phyloP scores from a whole-genome alignment of 139 green algal genomes.

The Tetradesmus lagerheimii region DNA sequence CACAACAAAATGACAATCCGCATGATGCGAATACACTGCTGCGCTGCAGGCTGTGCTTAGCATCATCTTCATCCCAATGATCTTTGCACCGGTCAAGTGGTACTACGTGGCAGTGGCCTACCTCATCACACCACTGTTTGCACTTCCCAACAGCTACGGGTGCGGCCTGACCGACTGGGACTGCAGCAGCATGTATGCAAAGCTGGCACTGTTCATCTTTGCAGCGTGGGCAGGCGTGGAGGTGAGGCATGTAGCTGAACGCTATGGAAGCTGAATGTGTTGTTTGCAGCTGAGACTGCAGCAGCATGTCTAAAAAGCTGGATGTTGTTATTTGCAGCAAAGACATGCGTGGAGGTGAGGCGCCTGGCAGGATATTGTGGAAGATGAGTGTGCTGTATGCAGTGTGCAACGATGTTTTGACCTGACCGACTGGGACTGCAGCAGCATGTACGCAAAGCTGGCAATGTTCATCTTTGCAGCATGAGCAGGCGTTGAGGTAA shows the following conservation, averaged over 20 bases:
- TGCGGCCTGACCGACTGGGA: slow-evolving; percentile 62
- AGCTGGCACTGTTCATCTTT: slow-evolving; percentile 70
- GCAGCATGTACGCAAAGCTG: slow-evolving; percentile 61
- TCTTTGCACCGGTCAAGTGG: slow-evolving; percentile 57
- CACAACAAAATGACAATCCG: no score
- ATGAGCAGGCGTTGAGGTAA: slow-evolving; percentile 56
- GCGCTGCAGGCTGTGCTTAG: slow-evolving; percentile 13
- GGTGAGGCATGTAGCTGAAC: no score
- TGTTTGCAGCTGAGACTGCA: no score
- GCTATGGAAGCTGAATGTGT: no score
- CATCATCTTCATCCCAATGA: slow-evolving; percentile 48
- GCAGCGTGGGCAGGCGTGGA: slow-evolving; percentile 54
- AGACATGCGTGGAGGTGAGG: no score
- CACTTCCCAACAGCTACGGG: slow-evolving; percentile 61
- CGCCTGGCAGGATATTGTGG: no score
- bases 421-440: slow-evolving; percentile 56
- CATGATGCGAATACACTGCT: no score
- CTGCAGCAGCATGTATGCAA: slow-evolving; percentile 48
- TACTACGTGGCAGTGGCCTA: slow-evolving; percentile 59
- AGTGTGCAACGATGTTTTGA: no score
- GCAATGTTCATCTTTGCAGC: slow-evolving; percentile 65
- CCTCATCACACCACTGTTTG: slow-evolving; percentile 50
- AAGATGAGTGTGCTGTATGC: no score
- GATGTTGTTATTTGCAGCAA: no score
- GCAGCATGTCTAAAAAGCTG: no score